Conservation (phyloP, 108 stramenopile species). For the Stephanodiscus minutulus region DNA sequence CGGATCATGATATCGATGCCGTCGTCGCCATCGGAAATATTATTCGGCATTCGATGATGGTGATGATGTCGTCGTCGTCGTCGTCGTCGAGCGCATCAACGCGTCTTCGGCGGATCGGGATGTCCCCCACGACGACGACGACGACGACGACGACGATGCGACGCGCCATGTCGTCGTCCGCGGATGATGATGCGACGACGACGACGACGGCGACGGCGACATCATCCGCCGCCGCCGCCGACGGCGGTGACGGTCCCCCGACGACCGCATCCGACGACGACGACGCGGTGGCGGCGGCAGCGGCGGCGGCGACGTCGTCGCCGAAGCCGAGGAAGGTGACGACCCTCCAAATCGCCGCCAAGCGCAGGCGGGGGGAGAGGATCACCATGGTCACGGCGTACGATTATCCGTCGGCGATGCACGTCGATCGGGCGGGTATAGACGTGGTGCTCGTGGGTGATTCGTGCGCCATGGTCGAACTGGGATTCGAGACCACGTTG, state of each 20-base stretch:
- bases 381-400: slow-evolving; percentile 97
- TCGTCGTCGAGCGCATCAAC: too few relatives aligned
- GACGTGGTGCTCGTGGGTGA: slow-evolving; percentile 93
- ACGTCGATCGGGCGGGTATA: slow-evolving; percentile 95
- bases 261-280: background rate
- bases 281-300: too few relatives aligned
- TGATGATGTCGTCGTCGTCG: too few relatives aligned
- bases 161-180: background rate
- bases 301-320: background rate
- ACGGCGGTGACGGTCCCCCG: background rate
- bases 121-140: background rate
- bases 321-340: slow-evolving; percentile 41
- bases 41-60: too few relatives aligned
- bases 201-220: too few relatives aligned
- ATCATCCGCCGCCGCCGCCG: too few relatives aligned
- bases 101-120: too few relatives aligned
- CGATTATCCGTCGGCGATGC: slow-evolving; percentile 97
- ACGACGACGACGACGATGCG: background rate
- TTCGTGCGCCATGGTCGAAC: slow-evolving; percentile 92
- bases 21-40: too few relatives aligned
- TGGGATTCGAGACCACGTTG: slow-evolving; percentile 96
- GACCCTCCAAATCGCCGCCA: slow-evolving; percentile 72
- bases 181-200: too few relatives aligned
- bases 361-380: slow-evolving; percentile 78
- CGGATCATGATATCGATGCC: too few relatives aligned